phyloP scores from a whole-genome alignment of 495 filamentous ascomycete genomes.

The Penicillium ochrochloron region DNA sequence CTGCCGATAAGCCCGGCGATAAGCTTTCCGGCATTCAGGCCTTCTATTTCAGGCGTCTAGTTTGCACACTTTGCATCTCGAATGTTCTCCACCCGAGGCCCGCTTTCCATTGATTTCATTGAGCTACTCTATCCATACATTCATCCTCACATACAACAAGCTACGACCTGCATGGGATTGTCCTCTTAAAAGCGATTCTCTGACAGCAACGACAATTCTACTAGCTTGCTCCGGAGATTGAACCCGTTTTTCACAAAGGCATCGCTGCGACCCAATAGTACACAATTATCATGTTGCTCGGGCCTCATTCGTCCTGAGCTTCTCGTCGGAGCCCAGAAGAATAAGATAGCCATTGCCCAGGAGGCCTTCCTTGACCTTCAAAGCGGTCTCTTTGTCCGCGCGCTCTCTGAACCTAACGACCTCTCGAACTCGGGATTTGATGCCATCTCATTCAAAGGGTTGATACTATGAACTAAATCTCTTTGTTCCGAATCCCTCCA shows the following conservation, averaged over 20 bases:
- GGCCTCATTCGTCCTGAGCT: neutral
- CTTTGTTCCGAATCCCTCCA: constrained; percentile 25
- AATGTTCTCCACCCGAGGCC: neutral
- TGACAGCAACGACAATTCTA: neutral
- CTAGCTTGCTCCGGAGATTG: neutral
- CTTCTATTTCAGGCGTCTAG: constrained; percentile 5
- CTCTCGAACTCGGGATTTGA: neutral
- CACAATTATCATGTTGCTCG: neutral
- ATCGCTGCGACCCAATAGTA: neutral
- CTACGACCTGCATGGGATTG: neutral
- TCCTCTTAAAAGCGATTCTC: neutral
- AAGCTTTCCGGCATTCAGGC: constrained; percentile 1
- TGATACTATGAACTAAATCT: constrained; percentile 9
- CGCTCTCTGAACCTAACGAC: neutral
- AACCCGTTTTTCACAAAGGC: neutral
- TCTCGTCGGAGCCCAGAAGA: neutral
- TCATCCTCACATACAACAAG: neutral
- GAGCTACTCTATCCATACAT: neutral
- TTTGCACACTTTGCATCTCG: constrained; percentile 11
- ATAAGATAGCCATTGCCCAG: neutral
- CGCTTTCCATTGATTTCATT: neutral
- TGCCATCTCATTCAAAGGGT: neutral
- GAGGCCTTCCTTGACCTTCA: neutral
- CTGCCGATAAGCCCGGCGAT: constrained; percentile 10
- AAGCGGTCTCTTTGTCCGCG: neutral